phyloP scores from a whole-genome alignment of 2,329 filamentous ascomycete species.

The Xylaria arbuscula region DNA sequence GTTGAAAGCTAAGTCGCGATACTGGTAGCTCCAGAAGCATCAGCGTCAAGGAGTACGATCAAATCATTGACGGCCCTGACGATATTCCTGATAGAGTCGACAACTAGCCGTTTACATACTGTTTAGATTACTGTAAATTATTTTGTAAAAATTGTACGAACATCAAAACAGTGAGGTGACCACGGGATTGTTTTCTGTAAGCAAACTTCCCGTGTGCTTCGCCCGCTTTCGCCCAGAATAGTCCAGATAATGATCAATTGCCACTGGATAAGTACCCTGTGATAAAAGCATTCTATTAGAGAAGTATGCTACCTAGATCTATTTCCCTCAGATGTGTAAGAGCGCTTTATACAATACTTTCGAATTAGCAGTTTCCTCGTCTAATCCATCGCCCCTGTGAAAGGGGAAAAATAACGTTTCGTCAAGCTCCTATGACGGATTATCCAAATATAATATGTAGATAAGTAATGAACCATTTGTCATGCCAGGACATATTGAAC shows the following conservation, averaged over 20 bases:
- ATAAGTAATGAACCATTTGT: too few species aligned
- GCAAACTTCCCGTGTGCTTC: slow-evolving; percentile 6
- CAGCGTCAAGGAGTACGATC: background rate
- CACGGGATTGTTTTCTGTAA: background rate
- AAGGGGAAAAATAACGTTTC: too few species aligned
- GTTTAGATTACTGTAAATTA: slow-evolving; percentile 16
- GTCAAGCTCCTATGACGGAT: too few species aligned
- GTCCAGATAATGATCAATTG: slow-evolving; percentile 1
- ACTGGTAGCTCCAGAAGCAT: background rate
- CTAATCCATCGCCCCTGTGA: too few species aligned
- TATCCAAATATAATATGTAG: too few species aligned
- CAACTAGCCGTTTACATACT: slow-evolving; percentile 15
- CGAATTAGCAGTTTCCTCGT: too few species aligned
- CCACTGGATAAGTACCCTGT: background rate
- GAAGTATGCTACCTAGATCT: too few species aligned
- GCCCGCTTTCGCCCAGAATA: slow-evolving; percentile 1
- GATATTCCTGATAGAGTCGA: background rate
- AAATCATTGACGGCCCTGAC: slow-evolving; percentile 17
- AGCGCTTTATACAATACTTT: too few species aligned
- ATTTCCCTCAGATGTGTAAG: too few species aligned
- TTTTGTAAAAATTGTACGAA: slow-evolving; percentile 5
- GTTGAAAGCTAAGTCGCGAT: background rate
- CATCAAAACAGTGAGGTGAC: slow-evolving; percentile 1
- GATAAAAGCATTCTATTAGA: too few species aligned
- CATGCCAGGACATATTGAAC: too few species aligned